Evolutionary conservation across 768 basidiomycete species (phyloP), one percentile per base, ranked within the genome.

Genomic region (Suillus plorans): DNA sequence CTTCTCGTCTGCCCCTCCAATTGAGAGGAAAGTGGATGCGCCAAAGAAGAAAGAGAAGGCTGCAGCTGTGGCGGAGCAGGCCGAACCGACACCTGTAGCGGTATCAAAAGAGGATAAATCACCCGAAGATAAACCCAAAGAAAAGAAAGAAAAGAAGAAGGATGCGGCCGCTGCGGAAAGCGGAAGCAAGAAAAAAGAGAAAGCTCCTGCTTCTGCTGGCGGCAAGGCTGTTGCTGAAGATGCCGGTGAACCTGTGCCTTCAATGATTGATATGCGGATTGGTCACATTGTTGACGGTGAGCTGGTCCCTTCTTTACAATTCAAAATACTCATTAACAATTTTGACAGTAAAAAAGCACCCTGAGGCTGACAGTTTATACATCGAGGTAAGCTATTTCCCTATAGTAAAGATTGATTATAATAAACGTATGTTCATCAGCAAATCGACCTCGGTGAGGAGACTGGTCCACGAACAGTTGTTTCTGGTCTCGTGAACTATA

Each of bases 321-420:
- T 13, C 13, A 3, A 12, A 42, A 18, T 10, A 31, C 25, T 42
- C 1, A n/a, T 36, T 34, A 5, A 18, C 28, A 58, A 61, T 55
- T 25, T 63, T 34, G 63, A 68, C 72, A 97, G 97, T 99, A 71
- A 89, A 88, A 78, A 94, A 92, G 71, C 97, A 99, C 74, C 97
- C 97, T 18, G 97, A 99, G 72, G 97, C 97, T 3, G 97, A 99
- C 72, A 89, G 94, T 59, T 84, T 99, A n/a, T 99, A 99, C 73
- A 86, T 99, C 66, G 97, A 99, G 85, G 92, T 88, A 72, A 42
- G 81, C 64, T 13, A 49, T 61, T 45, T 34, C 36, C 57, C 41
- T 42, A 37, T 18, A 62, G 18, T 36, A 41, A 37, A 34, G 12
- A 20, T 53, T 9, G 12, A 20, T 18, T 45, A 60, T 62, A 60